phyloP scores from a whole-genome alignment of 2,329 filamentous ascomycete genomes.

The Xylariaceae sp. region DNA sequence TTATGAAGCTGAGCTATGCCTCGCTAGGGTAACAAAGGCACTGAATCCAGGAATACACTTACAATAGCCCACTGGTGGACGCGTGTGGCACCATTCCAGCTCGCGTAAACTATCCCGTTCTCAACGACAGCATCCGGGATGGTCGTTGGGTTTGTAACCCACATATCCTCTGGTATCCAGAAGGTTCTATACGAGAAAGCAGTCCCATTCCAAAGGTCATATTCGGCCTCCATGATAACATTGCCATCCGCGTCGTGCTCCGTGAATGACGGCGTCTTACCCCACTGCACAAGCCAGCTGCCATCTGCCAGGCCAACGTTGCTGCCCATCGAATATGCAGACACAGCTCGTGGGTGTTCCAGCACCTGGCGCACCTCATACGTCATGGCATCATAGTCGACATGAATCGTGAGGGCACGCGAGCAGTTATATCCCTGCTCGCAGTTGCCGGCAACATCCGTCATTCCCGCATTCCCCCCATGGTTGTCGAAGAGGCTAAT shows the following conservation, averaged over 20 bases:
- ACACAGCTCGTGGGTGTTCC: neutral
- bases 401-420: neutral
- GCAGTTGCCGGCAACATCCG: neutral
- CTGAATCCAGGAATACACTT: neutral
- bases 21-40: neutral
- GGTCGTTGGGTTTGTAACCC: neutral
- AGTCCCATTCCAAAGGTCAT: neutral
- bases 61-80: neutral
- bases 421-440: neutral
- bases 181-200: neutral
- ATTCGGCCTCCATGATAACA: neutral
- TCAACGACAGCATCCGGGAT: neutral
- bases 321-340: neutral
- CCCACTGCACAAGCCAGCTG: neutral
- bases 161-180: neutral
- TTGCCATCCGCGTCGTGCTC: neutral
- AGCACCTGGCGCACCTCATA: neutral
- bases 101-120: neutral
- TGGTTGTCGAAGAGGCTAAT: conserved; percentile 1
- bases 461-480: neutral
- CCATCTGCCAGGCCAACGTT: neutral
- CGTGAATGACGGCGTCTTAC: neutral
- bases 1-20: neutral
- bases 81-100: neutral
- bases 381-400: conserved; percentile 1